Evolutionary conservation across 2,329 filamentous ascomycete species (phyloP).

Genomic region (Pseudogymnoascus sp.): DNA sequence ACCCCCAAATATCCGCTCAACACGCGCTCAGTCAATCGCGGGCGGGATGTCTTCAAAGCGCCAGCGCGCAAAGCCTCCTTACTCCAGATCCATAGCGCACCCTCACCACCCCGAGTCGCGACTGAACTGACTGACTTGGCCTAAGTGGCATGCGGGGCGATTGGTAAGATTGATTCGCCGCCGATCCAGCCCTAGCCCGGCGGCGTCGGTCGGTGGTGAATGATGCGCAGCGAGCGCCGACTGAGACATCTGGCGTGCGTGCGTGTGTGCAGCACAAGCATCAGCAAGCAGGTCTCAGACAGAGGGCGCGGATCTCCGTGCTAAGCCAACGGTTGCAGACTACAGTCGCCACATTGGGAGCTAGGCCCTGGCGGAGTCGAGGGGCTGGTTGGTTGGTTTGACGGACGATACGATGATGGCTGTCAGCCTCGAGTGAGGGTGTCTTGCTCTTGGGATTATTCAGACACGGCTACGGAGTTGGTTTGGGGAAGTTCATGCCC

Average conservation of each 20-base stretch:
- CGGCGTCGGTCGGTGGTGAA: not conserved
- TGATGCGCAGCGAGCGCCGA: not conserved
- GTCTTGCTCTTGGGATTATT: not conserved
- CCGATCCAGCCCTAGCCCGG: not conserved
- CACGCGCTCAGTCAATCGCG: not conserved
- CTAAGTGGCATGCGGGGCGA: not conserved
- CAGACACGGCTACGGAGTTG: not conserved
- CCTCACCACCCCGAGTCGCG: not conserved
- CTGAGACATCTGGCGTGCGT: not conserved
- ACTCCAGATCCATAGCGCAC: too few species aligned
- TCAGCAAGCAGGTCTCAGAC: not conserved
- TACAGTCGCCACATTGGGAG: not conserved
- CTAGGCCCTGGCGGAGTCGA: not conserved
- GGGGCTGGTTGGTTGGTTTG: not conserved
- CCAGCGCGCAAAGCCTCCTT: not conserved
- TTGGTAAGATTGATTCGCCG: not conserved
- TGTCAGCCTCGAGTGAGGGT: not conserved
- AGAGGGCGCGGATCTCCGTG: not conserved
- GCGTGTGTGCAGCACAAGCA: not conserved
- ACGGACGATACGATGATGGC: not conserved
- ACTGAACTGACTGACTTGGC: not conserved
- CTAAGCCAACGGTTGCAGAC: not conserved
- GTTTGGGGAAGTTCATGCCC: not conserved
- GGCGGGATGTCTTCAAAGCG: not conserved
- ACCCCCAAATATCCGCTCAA: not conserved